Conservation (phyloP, 2,329 filamentous ascomycete species). For the Xylariaceae sp. region DNA sequence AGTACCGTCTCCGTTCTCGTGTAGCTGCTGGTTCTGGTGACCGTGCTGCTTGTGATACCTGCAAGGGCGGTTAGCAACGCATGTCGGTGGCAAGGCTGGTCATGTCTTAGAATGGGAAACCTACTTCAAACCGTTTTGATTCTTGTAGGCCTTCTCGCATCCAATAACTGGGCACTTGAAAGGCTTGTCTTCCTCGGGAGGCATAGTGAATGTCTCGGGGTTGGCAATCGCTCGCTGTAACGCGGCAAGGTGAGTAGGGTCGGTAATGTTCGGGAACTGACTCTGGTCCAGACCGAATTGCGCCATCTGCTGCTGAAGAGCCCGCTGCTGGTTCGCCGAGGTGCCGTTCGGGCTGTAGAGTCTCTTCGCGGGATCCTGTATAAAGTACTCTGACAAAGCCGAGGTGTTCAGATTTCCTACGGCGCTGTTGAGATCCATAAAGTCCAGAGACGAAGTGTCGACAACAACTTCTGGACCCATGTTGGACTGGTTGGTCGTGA, state of each 20-base stretch:
- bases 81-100: conserved; percentile 10
- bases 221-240: conserved; percentile 43
- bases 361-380: conserved; percentile 92
- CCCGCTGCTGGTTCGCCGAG: conserved; percentile 53
- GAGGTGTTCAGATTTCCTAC: conserved; percentile 48
- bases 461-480: conserved; percentile 63
- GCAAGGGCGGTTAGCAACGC: conserved; percentile 29
- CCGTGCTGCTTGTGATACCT: conserved; percentile 76
- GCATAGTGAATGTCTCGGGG: conserved; percentile 56
- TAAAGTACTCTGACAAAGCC: conserved; percentile 54
- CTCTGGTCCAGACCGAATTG: conserved; percentile 70
- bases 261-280: conserved; percentile 71
- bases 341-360: conserved; percentile 81
- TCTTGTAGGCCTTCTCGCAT: conserved; percentile 99
- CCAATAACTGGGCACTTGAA: conserved; percentile 98
- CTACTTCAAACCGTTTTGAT: conserved; percentile 97
- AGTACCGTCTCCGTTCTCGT: conserved; percentile 94
- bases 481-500: conserved; percentile 65
- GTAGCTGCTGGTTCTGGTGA: conserved; percentile 92
- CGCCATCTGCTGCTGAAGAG: conserved; percentile 62
- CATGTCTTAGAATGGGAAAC: conserved; percentile 25
- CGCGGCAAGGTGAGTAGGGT: conserved; percentile 56
- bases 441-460: conserved; percentile 63
- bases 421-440: conserved; percentile 54
- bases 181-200: conserved; percentile 89